Conservation (phyloP, 2,329 filamentous ascomycete species). For the Metarhizium album region DNA sequence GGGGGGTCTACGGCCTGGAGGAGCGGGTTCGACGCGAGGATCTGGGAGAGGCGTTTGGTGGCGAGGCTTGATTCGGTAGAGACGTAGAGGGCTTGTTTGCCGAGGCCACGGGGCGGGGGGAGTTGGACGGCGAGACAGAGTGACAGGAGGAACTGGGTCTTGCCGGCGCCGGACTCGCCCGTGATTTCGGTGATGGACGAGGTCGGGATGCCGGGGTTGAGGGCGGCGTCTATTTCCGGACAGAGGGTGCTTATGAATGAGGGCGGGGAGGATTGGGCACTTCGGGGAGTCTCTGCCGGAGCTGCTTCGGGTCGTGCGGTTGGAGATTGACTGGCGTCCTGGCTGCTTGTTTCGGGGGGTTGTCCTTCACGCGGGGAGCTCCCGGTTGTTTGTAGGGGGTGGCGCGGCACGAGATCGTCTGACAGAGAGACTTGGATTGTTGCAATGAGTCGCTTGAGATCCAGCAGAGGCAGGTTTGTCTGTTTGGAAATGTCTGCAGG, state of each 20-base stretch:
- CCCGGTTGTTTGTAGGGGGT: slow-evolving; percentile 11
- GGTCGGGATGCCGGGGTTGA: slow-evolving; percentile 71
- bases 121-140: slow-evolving; percentile 80
- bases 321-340: background rate
- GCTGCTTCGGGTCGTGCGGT: background rate
- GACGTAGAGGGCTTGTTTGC: slow-evolving; percentile 75
- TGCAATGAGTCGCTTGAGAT: slow-evolving; percentile 63
- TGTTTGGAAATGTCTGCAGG: slow-evolving; percentile 74
- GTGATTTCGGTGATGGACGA: slow-evolving; percentile 82
- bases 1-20: slow-evolving; percentile 30
- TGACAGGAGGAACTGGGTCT: slow-evolving; percentile 85
- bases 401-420: slow-evolving; percentile 36
- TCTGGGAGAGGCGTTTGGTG: slow-evolving; percentile 70
- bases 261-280: background rate
- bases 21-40: slow-evolving; percentile 56
- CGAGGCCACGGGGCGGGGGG: slow-evolving; percentile 58
- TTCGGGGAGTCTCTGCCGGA: background rate
- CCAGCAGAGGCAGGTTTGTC: slow-evolving; percentile 68
- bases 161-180: slow-evolving; percentile 87
- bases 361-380: background rate
- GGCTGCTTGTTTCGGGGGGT: background rate
- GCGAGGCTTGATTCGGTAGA: slow-evolving; percentile 83
- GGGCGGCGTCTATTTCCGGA: slow-evolving; percentile 51
- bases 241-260: slow-evolving; percentile 68
- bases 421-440: slow-evolving; percentile 59